These are phyloP conservation scores for Pseudogymnoascus sp. DNA, from an alignment of 2,329 filamentous ascomycete species.

Conservation along the genomic window DNA sequence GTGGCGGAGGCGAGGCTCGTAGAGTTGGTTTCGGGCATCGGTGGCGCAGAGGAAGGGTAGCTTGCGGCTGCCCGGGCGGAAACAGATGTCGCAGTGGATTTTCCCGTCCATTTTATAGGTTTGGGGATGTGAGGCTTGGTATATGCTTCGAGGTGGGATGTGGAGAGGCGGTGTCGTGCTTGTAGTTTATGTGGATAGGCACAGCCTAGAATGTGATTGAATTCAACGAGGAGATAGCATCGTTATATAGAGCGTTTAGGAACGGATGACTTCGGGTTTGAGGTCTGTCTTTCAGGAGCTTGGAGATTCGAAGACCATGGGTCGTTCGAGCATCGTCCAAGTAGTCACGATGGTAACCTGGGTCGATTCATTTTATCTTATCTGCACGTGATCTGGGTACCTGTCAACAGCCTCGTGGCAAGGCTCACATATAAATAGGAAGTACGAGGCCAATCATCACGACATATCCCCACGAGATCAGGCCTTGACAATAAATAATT, in stretches of 20 bases:
- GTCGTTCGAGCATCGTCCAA: not conserved
- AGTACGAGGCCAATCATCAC: not conserved
- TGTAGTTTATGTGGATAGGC: not conserved
- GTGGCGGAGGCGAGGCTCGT: conserved; percentile 54
- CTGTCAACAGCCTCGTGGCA: not conserved
- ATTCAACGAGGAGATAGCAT: not conserved
- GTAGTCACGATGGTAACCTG: conserved; percentile 1
- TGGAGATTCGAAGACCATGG: not conserved
- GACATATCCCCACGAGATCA: not conserved
- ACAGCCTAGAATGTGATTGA: not conserved
- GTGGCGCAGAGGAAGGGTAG: conserved; percentile 60
- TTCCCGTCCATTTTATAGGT: conserved; percentile 22
- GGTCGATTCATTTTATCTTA: conserved; percentile 6
- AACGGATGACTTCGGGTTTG: not conserved
- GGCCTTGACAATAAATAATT: not conserved
- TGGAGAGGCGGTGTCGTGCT: not conserved
- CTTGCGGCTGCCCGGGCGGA: conserved; percentile 45
- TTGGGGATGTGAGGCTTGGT: conserved; percentile 12
- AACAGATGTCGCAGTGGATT: conserved; percentile 65
- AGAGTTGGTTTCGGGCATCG: conserved; percentile 61
- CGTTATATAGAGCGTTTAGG: not conserved
- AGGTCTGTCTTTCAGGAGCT: not conserved
- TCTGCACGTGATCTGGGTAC: not conserved
- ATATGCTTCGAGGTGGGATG: not conserved
- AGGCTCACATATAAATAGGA: conserved; percentile 7